Percentiles rank a stretch among this genome's conserved stretches.
Conservation (phyloP, 2,329 filamentous ascomycete genomes). For the Ophiobolus disseminans region DNA sequence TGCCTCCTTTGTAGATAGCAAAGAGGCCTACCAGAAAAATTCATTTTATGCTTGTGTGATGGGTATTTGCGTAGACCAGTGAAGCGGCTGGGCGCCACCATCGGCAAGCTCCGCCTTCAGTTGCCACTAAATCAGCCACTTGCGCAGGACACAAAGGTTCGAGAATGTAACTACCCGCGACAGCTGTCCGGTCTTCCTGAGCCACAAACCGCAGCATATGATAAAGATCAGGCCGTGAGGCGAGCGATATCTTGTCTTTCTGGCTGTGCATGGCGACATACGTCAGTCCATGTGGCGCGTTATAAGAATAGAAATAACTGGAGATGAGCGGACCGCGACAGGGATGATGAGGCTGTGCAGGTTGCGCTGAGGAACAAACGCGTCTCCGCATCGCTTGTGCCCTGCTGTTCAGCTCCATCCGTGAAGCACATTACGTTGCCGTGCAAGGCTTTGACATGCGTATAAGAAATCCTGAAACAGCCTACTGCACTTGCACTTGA, state of each 20-base stretch:
- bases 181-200: too few relatives aligned
- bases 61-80: slow-evolving; percentile 3
- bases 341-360: background rate
- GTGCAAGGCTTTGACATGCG: background rate
- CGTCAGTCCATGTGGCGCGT: slow-evolving; percentile 1
- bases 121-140: background rate
- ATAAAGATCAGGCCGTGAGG: too few relatives aligned
- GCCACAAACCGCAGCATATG: too few relatives aligned
- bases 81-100: too few relatives aligned
- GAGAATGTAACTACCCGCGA: background rate
- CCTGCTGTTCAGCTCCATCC: background rate
- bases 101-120: too few relatives aligned
- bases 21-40: background rate
- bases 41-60: background rate
- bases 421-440: background rate
- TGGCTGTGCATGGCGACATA: too few relatives aligned
- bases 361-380: slow-evolving; percentile 1
- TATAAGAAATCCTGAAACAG: slow-evolving; percentile 6
- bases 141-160: background rate
- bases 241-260: too few relatives aligned
- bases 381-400: background rate
- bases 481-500: too few relatives aligned
- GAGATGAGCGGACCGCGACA: background rate
- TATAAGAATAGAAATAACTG: slow-evolving; percentile 1
- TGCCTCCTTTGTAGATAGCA: slow-evolving; percentile 76